phyloP scores from a whole-genome alignment of 2,329 filamentous ascomycete species.

The Mycosphaerella sp. region DNA sequence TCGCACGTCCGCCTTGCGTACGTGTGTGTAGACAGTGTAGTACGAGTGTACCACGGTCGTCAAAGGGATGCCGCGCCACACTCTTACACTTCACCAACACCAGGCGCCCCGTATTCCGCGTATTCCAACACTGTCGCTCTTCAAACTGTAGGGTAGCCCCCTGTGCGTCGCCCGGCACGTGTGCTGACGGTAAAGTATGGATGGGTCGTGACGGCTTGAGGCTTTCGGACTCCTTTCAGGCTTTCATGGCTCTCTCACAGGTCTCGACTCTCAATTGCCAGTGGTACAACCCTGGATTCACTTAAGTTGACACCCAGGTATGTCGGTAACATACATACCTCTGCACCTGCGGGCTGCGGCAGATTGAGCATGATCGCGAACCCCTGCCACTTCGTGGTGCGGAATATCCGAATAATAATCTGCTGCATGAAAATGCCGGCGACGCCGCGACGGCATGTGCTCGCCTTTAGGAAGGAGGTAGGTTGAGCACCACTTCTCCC shows the following conservation, averaged over 20 bases:
- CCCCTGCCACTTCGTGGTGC: not conserved
- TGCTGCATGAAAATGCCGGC: not conserved
- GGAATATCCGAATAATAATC: not conserved
- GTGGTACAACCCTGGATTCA: no score
- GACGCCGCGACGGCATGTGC: not conserved
- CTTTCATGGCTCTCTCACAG: no score
- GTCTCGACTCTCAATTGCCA: not conserved
- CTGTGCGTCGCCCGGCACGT: not conserved
- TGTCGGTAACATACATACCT: not conserved
- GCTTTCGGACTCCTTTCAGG: no score
- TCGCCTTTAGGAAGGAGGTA: not conserved
- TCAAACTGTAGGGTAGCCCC: no score
- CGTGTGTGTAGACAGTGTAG: not conserved
- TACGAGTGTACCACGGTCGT: not conserved
- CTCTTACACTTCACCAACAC: not conserved
- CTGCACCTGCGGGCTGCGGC: not conserved
- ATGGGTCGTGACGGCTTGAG: no score
- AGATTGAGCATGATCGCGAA: not conserved
- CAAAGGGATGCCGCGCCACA: not conserved
- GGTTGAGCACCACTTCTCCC: not conserved
- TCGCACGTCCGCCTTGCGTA: no score
- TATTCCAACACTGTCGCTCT: not conserved
- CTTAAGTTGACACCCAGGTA: no score
- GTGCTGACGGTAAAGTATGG: not conserved
- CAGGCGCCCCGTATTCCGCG: not conserved